phyloP scores from a whole-genome alignment of 1,139 yeast species.

The Lizanozyma gosingica region DNA sequence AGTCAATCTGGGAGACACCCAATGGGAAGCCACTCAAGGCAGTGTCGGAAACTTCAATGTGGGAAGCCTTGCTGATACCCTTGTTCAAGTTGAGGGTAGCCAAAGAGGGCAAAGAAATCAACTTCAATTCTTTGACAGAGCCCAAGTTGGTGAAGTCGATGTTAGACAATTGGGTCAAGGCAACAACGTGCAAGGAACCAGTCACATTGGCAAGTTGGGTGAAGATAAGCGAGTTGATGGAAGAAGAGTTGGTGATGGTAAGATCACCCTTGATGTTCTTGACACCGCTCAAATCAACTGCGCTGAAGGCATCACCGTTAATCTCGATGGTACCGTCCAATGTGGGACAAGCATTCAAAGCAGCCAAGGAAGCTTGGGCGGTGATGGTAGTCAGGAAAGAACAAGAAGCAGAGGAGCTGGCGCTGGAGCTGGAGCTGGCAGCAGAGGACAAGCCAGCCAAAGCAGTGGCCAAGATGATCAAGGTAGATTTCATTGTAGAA shows the following conservation, averaged over 20 bases:
- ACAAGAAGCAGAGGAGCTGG: constrained; percentile 19
- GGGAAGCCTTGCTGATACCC: constrained; percentile 26
- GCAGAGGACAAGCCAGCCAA: background rate
- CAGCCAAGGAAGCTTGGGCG: constrained; percentile 27
- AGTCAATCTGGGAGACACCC: constrained; percentile 18
- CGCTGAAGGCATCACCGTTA: constrained; percentile 27
- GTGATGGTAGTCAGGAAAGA: constrained; percentile 34
- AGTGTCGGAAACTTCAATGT: constrained; percentile 34
- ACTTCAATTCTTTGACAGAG: constrained; percentile 22
- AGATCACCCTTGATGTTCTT: constrained; percentile 27
- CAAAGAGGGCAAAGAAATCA: constrained; percentile 37
- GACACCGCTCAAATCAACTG: constrained; percentile 27
- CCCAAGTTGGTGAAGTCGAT: constrained; percentile 29
- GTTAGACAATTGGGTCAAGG: constrained; percentile 33
- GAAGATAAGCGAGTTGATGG: constrained; percentile 27
- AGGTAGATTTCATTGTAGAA: background rate
- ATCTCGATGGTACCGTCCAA: constrained; percentile 33
- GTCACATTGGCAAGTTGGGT: constrained; percentile 22
- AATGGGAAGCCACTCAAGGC: constrained; percentile 32
- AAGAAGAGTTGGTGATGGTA: constrained; percentile 32
- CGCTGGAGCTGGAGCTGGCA: background rate
- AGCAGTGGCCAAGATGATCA: background rate
- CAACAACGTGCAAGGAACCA: constrained; percentile 29
- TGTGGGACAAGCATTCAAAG: constrained; percentile 32
- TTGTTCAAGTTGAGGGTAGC: constrained; percentile 29